Percentiles rank a stretch among this genome's conserved stretches.
These are phyloP conservation scores for Stephanodiscus minutulus DNA, from an alignment of 108 stramenopile genomes.

Conservation along the genomic window DNA sequence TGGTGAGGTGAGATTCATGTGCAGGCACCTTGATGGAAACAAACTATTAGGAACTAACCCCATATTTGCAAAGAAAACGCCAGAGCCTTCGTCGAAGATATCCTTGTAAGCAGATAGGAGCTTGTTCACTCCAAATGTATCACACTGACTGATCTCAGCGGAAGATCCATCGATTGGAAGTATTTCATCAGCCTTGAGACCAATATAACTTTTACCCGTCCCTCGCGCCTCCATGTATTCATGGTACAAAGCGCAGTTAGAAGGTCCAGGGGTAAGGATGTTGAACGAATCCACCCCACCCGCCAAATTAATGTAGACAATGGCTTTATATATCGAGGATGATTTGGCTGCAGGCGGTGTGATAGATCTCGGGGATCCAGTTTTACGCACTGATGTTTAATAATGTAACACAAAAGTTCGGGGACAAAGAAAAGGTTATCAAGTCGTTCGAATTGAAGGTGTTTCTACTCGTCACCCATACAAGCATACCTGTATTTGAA, in stretches of 20 bases:
- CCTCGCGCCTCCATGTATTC: slow-evolving; percentile 48
- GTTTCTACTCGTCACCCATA: too few relatives aligned
- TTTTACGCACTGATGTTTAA: slow-evolving; percentile 22
- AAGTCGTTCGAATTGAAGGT: too few relatives aligned
- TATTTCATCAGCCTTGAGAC: slow-evolving; percentile 28
- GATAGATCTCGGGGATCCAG: slow-evolving; percentile 24
- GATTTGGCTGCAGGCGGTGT: slow-evolving; percentile 37
- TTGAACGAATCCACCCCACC: slow-evolving; percentile 56
- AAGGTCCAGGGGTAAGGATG: slow-evolving; percentile 35
- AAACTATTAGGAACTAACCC: slow-evolving; percentile 5
- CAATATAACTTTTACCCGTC: slow-evolving; percentile 19
- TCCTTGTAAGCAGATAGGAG: slow-evolving; percentile 26
- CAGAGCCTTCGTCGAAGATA: slow-evolving; percentile 51
- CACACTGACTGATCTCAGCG: slow-evolving; percentile 37
- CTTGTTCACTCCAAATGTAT: slow-evolving; percentile 52
- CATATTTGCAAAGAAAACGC: slow-evolving; percentile 47
- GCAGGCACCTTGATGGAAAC: not conserved
- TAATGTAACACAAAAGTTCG: too few relatives aligned
- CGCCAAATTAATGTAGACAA: slow-evolving; percentile 42
- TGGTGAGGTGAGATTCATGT: too few relatives aligned
- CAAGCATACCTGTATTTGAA: slow-evolving; percentile 26
- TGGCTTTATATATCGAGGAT: slow-evolving; percentile 43
- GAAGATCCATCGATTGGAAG: slow-evolving; percentile 42
- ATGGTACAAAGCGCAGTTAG: slow-evolving; percentile 27
- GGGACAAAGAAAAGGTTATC: too few relatives aligned